phyloP scores from a whole-genome alignment of 768 basidiomycete genomes.

The Tylopilus subfusipes region DNA sequence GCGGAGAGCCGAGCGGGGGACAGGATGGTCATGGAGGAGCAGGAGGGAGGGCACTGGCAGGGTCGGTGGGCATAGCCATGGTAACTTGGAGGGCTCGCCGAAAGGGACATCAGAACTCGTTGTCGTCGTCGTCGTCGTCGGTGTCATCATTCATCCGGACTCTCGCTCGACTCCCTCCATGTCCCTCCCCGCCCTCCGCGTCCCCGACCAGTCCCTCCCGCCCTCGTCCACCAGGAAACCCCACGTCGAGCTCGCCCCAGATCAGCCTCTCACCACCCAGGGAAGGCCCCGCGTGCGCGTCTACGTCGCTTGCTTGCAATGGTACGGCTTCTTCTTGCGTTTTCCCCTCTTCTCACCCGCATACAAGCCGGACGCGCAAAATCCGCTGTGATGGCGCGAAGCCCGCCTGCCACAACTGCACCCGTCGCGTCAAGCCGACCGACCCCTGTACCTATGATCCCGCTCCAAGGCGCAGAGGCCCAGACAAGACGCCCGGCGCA shows the following conservation, averaged over 20 bases:
- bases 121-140: neutral
- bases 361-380: conserved; percentile 64
- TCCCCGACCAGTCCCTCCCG: neutral
- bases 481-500: conserved; percentile 76
- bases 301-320: conserved; percentile 76
- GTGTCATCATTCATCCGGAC: neutral
- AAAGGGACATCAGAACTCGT: too few relatives aligned
- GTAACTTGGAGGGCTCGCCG: neutral
- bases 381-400: conserved; percentile 82
- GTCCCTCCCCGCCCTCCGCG: conserved; percentile 16
- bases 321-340: conserved; percentile 39
- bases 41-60: neutral
- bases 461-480: conserved; percentile 73
- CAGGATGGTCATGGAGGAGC: conserved; percentile 19
- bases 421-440: conserved; percentile 43
- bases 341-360: neutral
- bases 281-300: conserved; percentile 74
- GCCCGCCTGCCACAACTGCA: conserved; percentile 72
- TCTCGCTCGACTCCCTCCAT: conserved; percentile 3
- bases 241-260: conserved; percentile 64
- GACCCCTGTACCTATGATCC: conserved; percentile 64
- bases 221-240: conserved; percentile 32
- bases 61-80: neutral
- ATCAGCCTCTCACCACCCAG: conserved; percentile 78
- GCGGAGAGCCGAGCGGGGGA: conserved; percentile 32